Conservation (phyloP, 169 alveolate genomes). For the Pseudocohnilembus persalinus region DNA sequence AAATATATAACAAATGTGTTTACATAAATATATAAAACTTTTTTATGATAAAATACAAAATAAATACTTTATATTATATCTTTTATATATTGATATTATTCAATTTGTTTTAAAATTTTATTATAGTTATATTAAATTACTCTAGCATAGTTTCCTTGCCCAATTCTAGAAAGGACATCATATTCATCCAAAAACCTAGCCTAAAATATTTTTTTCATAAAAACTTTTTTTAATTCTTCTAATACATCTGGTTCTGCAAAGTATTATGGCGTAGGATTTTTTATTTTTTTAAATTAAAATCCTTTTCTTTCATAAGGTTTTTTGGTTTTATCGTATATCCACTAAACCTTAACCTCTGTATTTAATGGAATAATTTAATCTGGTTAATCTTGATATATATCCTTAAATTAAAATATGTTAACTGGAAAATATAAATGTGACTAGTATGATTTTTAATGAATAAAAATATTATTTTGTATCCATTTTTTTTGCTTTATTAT, state of each 20-base stretch:
- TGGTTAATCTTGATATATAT: background rate
- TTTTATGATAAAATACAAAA: background rate
- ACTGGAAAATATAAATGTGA: too few species aligned
- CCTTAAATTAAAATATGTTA: background rate
- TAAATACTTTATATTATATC: background rate
- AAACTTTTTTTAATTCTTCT: conserved; percentile 8
- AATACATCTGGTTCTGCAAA: conserved; percentile 21
- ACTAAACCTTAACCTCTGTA: background rate
- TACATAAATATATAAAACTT: background rate
- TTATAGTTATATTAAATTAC: background rate
- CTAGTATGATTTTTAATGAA: too few species aligned
- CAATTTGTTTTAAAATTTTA: conserved; percentile 1
- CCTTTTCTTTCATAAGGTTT: background rate
- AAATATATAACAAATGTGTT: background rate
- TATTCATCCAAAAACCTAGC: conserved; percentile 26
- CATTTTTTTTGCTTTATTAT: too few species aligned
- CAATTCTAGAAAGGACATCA: conserved; percentile 18
- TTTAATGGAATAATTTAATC: background rate
- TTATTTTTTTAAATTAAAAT: too few species aligned
- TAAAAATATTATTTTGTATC: too few species aligned
- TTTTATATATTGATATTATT: background rate
- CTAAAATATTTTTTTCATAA: conserved; percentile 13
- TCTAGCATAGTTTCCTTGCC: conserved; percentile 33
- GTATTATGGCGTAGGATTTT: background rate
- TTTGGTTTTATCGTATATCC: background rate